A percentile compares a stretch with the other conserved stretches of the same genome.
phyloP scores from a whole-genome alignment of 148 eudicot species.

The Persicaria tinctoria region DNA sequence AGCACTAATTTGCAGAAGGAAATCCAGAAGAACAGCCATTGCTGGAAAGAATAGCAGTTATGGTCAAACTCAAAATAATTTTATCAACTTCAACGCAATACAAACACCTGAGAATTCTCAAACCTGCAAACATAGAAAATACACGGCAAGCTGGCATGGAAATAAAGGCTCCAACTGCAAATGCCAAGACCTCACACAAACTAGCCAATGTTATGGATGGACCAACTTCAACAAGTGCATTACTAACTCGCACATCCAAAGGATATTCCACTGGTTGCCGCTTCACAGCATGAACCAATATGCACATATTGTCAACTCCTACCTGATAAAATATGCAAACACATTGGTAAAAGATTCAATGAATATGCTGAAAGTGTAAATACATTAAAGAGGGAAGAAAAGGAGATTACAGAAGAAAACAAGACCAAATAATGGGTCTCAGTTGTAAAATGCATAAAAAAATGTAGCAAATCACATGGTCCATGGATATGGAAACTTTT shows the following conservation, averaged over 20 bases:
- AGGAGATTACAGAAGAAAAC: too few relatives aligned
- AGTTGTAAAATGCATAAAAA: too few relatives aligned
- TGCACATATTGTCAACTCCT: slow-evolving; percentile 73
- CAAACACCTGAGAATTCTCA: slow-evolving; percentile 13
- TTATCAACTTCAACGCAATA: neutral
- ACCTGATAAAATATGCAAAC: slow-evolving; percentile 27
- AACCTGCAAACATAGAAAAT: slow-evolving; percentile 71
- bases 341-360: neutral
- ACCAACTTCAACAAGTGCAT: slow-evolving; percentile 58
- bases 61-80: slow-evolving; percentile 7
- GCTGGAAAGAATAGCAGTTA: slow-evolving; percentile 30
- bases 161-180: slow-evolving; percentile 61
- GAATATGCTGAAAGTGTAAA: neutral
- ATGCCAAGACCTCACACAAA: slow-evolving; percentile 57
- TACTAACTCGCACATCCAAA: slow-evolving; percentile 48
- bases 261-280: slow-evolving; percentile 38
- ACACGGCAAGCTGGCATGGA: slow-evolving; percentile 72
- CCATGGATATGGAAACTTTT: neutral
- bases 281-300: slow-evolving; percentile 61
- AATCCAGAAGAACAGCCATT: slow-evolving; percentile 57
- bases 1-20: slow-evolving; percentile 59
- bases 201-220: slow-evolving; percentile 68
- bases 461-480: too few relatives aligned
- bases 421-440: too few relatives aligned
- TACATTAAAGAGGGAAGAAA: too few relatives aligned